These are phyloP conservation scores for Pseudonitzschia multistriata DNA, from an alignment of 108 stramenopile species.

Conservation along the genomic window DNA sequence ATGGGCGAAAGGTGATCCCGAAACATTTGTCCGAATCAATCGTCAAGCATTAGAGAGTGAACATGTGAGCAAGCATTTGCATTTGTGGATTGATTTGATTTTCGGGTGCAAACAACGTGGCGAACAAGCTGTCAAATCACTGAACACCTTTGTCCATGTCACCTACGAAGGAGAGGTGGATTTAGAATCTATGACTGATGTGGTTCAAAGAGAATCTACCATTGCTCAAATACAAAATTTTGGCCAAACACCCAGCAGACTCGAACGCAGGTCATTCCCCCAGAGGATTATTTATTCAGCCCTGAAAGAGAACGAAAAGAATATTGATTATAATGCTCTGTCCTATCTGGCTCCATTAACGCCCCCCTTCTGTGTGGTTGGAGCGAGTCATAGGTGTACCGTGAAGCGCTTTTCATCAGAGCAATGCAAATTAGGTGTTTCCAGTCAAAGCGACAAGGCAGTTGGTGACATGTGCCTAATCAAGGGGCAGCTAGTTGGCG, in stretches of 20 bases:
- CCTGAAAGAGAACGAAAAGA: conserved; percentile 55
- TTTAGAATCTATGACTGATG: conserved; percentile 85
- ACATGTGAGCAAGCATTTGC: conserved; percentile 88
- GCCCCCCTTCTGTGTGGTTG: conserved; percentile 94
- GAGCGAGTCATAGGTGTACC: conserved; percentile 79
- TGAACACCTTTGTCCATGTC: conserved; percentile 96
- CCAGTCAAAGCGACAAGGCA: conserved; percentile 62
- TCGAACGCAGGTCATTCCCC: conserved; percentile 79
- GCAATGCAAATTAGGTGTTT: conserved; percentile 67
- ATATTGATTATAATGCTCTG: conserved; percentile 82
- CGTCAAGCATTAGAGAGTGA: conserved; percentile 91
- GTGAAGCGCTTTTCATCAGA: conserved; percentile 57
- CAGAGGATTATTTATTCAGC: conserved; percentile 44
- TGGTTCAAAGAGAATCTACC: conserved; percentile 86
- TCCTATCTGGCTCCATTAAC: conserved; percentile 80
- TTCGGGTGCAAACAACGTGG: conserved; percentile 95
- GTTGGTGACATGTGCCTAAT: conserved; percentile 85
- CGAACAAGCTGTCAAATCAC: conserved; percentile 72
- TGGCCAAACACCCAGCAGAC: conserved; percentile 94
- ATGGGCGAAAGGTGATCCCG: conserved; percentile 92
- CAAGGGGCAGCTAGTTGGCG: conserved; percentile 79
- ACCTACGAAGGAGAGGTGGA: conserved; percentile 98
- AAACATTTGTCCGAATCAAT: conserved; percentile 81
- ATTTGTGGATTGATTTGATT: conserved; percentile 96
- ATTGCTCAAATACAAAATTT: conserved; percentile 97